Conservation (phyloP, 805 yeast genomes). For the Candida nemodendra region DNA sequence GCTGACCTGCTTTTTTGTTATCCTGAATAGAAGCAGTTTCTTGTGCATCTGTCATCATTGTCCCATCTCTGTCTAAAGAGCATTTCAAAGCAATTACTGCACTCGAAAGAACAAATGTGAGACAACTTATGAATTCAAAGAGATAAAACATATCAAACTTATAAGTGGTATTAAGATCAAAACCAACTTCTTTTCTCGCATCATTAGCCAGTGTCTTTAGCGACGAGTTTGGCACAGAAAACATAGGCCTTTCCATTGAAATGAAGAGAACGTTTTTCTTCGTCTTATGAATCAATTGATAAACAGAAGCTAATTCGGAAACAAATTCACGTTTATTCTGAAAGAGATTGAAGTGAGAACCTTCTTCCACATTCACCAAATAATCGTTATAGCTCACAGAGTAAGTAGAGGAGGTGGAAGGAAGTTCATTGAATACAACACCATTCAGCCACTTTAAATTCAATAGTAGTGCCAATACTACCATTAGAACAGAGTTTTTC, state of each 20-base stretch:
- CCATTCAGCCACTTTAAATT: slow-evolving; percentile 37
- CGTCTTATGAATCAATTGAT: slow-evolving; percentile 4
- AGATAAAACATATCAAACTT: slow-evolving; percentile 50
- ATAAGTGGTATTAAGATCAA: slow-evolving; percentile 32
- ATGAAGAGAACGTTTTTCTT: slow-evolving; percentile 15
- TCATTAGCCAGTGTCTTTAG: slow-evolving; percentile 3
- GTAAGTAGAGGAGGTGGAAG: neutral
- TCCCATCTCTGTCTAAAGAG: slow-evolving; percentile 31
- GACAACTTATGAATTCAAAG: slow-evolving; percentile 53
- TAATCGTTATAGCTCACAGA: slow-evolving; percentile 3
- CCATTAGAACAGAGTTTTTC: slow-evolving; percentile 29
- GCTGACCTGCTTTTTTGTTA: slow-evolving; percentile 12
- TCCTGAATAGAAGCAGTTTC: slow-evolving; percentile 11
- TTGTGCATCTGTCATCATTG: slow-evolving; percentile 7
- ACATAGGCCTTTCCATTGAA: slow-evolving; percentile 28
- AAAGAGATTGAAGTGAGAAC: slow-evolving; percentile 24
- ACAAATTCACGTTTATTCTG: slow-evolving; percentile 31
- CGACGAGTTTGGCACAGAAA: slow-evolving; percentile 16
- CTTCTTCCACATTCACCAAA: slow-evolving; percentile 9
- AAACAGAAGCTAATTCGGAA: slow-evolving; percentile 22
- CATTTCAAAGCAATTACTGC: slow-evolving; percentile 44
- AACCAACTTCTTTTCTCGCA: slow-evolving; percentile 14
- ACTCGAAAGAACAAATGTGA: slow-evolving; percentile 51
- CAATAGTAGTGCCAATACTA: slow-evolving; percentile 29
- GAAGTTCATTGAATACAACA: slow-evolving; percentile 10